Evolutionary conservation across 768 basidiomycete species (phyloP), one percentile per base, ranked within the genome.

Genomic region (Pleurotus giganteus): DNA sequence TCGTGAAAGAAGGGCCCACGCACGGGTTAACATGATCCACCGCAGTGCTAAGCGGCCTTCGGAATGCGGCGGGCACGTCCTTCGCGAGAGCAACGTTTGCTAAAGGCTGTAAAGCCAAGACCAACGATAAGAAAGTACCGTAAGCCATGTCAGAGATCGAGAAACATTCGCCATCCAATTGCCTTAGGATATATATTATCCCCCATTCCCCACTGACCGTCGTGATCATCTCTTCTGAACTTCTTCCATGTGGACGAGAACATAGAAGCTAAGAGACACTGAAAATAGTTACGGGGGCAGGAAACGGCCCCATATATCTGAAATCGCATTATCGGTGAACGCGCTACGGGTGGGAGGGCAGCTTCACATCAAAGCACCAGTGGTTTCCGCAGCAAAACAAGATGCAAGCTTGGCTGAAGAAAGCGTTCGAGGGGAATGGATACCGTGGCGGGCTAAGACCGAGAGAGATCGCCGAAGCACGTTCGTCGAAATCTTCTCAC

Each of bases 1-100:
- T 15, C 31, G 15, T 23, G 32, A 24, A 37, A 36, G 24, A 7
- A 3, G 13, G 11, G 15, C 9, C 19, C 15, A 17, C 49, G 12
- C 45, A 71, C 71, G 70, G 52, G 55, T 71, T 66, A 41, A 72
- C 67, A 42, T 66, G 55, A 55, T 72, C 66, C 6, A 67, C 65
- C 9, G 64, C 65, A 4, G 65, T 61, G 23, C 65, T 67, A 23
- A 15, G 12, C 15, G 66, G 67, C n/a, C 50, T 27, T 23, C 28
- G 26, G 29, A 56, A 56, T 29, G 27, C 19, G 8, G 28, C 15
- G 15, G 47, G 47, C 7, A 50, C 23, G 24, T 21, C 12, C 32
- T 34, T 50, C 19, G 47, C 17, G 8, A 41, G 19, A 7, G 39
- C 31, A 6, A 32, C 7, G 31, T 32, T 32, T 6, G 13, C 39